These are phyloP conservation scores for Erodium texanum DNA, from an alignment of 441 rosid genomes.

Conservation along the genomic window DNA sequence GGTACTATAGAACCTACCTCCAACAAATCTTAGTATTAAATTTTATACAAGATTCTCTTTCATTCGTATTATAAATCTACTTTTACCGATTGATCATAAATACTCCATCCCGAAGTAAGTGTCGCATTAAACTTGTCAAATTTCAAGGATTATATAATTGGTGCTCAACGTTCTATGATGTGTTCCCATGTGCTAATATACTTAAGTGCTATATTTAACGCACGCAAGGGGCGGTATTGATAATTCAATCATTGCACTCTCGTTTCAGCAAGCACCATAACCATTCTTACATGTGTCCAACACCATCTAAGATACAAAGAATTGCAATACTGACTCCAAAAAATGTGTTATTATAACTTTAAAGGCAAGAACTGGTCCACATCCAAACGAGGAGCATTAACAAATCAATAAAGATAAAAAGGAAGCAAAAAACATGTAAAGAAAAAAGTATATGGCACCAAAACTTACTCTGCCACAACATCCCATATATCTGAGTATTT, in stretches of 20 bases:
- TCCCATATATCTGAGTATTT: constrained; percentile 59
- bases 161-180: too few species aligned
- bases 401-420: constrained; percentile 9
- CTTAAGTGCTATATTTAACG: not conserved
- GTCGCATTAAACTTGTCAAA: not conserved
- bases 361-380: not conserved
- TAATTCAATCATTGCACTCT: not conserved
- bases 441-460: constrained; percentile 12
- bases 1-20: not conserved
- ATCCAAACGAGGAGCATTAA: not conserved
- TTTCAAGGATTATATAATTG: too few species aligned
- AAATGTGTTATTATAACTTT: not conserved
- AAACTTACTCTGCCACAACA: constrained; percentile 47
- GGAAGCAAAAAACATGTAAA: not conserved
- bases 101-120: not conserved
- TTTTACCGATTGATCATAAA: not conserved
- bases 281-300: not conserved
- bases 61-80: not conserved
- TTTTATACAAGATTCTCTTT: not conserved
- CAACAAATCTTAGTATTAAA: not conserved
- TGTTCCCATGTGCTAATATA: too few species aligned
- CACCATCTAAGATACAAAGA: not conserved
- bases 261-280: not conserved
- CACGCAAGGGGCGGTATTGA: not conserved
- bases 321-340: not conserved